These are phyloP conservation scores for Lachancea thermotolerans DNA, from an alignment of 805 yeast genomes.

Conservation along the genomic window DNA sequence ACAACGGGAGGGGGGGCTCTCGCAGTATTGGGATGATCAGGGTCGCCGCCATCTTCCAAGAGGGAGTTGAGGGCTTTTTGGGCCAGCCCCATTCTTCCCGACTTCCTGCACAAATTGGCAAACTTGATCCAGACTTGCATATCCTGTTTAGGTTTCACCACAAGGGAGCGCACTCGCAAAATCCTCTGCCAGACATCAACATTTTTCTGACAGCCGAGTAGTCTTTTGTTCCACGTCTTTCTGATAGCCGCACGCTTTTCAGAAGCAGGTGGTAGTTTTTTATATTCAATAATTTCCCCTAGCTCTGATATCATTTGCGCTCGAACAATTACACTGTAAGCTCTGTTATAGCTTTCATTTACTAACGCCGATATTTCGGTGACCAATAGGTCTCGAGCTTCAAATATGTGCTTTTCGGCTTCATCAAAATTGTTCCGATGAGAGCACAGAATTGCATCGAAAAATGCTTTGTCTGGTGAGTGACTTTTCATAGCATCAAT, in stretches of 20 bases:
- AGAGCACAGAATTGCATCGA: conserved; percentile 79
- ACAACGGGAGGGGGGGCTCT: conserved; percentile 95
- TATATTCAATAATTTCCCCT: conserved; percentile 89
- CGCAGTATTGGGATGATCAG: conserved; percentile 46
- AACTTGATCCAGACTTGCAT: conserved; percentile 98
- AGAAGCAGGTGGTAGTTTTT: conserved; percentile 74
- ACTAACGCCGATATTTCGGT: conserved; percentile 93
- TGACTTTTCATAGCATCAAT: conserved; percentile 84
- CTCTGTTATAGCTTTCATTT: conserved; percentile 92
- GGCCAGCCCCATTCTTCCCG: conserved; percentile 86
- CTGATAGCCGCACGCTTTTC: conserved; percentile 74
- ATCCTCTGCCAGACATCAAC: conserved; percentile 99
- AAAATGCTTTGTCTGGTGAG: conserved; percentile 92
- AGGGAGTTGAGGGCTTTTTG: conserved; percentile 82
- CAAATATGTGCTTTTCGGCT: conserved; percentile 69
- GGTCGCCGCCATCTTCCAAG: conserved; percentile 64
- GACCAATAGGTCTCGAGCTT: conserved; percentile 82
- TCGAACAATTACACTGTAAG: conserved; percentile 92
- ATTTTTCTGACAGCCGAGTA: conserved; percentile 90
- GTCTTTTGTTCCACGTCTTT: conserved; percentile 88
- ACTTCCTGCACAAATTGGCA: conserved; percentile 91
- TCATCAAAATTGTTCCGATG: conserved; percentile 82
- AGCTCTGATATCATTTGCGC: conserved; percentile 96
- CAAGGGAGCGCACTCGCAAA: conserved; percentile 86
- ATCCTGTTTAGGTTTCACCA: conserved; percentile 90